A percentile compares a stretch with the other conserved stretches of the same genome.
Evolutionary conservation across 768 basidiomycete genomes (phyloP).

Genomic region (Daedaleopsis sinensis): DNA sequence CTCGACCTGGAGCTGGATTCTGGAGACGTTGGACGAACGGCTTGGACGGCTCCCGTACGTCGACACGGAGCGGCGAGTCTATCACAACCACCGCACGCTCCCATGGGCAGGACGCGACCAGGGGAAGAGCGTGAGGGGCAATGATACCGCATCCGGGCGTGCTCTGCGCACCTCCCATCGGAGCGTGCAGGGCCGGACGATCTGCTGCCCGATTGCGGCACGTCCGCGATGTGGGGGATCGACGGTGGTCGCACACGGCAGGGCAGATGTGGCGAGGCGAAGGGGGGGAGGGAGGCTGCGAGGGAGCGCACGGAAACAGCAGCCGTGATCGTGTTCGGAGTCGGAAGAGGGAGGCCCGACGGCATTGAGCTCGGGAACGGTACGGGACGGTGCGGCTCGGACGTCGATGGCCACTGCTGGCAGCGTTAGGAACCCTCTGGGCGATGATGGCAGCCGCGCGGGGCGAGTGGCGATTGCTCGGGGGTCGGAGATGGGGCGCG

Average conservation of each 20-base stretch:
- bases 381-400: too few relatives aligned
- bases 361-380: too few relatives aligned
- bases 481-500: slow-evolving; percentile 10
- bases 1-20: background rate
- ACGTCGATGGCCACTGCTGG: background rate
- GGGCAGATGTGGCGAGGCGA: background rate
- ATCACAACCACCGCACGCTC: slow-evolving; percentile 15
- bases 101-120: slow-evolving; percentile 10
- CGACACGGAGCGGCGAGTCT: slow-evolving; percentile 2
- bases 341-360: too few relatives aligned
- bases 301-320: background rate
- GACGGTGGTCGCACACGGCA: slow-evolving; percentile 7
- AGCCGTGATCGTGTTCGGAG: too few relatives aligned
- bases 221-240: slow-evolving; percentile 16
- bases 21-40: background rate
- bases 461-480: slow-evolving; percentile 12
- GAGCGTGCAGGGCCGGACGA: slow-evolving; percentile 8
- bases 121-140: slow-evolving; percentile 1
- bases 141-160: slow-evolving; percentile 10
- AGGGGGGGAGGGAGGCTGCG: background rate
- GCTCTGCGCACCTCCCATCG: background rate
- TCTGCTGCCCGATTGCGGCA: slow-evolving; percentile 5
- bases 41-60: background rate
- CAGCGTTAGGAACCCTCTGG: too few relatives aligned
- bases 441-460: background rate